Conservation (phyloP, 495 filamentous ascomycete species). For the Xylaria venustula region DNA sequence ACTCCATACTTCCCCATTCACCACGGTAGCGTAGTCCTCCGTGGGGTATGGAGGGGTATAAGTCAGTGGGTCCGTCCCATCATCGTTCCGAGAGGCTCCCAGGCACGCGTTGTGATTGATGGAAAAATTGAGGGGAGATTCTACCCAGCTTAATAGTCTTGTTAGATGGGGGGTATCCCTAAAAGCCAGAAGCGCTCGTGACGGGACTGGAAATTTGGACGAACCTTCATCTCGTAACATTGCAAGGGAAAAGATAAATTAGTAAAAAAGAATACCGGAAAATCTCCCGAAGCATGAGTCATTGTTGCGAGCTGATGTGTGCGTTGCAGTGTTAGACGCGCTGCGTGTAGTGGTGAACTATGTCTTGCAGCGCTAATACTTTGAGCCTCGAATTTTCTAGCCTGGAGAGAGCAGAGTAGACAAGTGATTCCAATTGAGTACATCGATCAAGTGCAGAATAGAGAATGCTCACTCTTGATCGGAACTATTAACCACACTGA, state of each 20-base stretch:
- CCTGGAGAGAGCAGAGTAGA: no score
- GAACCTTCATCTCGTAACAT: background rate
- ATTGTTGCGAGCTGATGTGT: no score
- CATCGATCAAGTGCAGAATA: no score
- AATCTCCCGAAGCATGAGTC: no score
- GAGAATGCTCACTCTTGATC: no score
- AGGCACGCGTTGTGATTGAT: slow-evolving; percentile 31
- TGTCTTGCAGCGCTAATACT: no score
- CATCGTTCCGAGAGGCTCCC: slow-evolving; percentile 2
- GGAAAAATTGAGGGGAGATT: slow-evolving; percentile 28
- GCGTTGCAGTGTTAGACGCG: no score
- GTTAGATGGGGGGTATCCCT: background rate
- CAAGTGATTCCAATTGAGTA: no score
- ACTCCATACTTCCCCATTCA: background rate
- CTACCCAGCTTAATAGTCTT: background rate
- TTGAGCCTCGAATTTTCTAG: no score
- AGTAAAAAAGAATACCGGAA: background rate
- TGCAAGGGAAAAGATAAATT: no score
- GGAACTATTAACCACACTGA: no score
- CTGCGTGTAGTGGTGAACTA: no score
- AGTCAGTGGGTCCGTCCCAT: slow-evolving; percentile 2
- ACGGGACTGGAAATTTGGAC: background rate
- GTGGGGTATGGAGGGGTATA: slow-evolving; percentile 17
- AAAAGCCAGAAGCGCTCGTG: background rate
- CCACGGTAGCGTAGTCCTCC: slow-evolving; percentile 1